Conservation (phyloP, 768 basidiomycete species). For the Termitomyces sp. region DNA sequence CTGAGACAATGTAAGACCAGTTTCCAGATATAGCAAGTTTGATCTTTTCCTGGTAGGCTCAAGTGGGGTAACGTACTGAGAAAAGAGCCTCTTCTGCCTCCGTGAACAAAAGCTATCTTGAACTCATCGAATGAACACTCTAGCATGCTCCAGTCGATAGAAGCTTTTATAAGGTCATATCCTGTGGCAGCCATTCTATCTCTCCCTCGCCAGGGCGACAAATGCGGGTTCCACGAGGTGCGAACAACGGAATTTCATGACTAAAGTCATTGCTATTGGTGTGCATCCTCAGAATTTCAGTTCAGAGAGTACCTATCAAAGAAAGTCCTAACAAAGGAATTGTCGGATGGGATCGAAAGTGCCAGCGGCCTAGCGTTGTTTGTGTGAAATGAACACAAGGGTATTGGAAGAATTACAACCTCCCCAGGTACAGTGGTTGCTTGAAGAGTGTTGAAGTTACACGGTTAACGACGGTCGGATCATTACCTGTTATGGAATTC, state of each 20-base stretch:
- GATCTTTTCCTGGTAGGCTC: not conserved
- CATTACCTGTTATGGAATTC: no score
- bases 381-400: not conserved
- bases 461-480: no score
- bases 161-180: not conserved
- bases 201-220: not conserved
- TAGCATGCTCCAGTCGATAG: not conserved
- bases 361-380: not conserved
- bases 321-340: not conserved
- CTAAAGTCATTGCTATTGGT: not conserved
- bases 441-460: no score
- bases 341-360: not conserved
- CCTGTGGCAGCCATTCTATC: not conserved
- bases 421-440: no score
- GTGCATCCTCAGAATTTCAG: not conserved
- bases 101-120: not conserved
- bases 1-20: not conserved
- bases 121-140: not conserved
- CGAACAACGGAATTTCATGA: not conserved
- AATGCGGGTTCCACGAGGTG: not conserved
- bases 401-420: no score
- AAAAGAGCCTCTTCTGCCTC: not conserved
- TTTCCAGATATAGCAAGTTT: not conserved
- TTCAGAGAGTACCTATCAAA: not conserved
- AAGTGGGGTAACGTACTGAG: not conserved